Evolutionary conservation across 2,329 filamentous ascomycete species (phyloP), one percentile per base, ranked within the genome.

Genomic region (Ophiosphaerella narmari): DNA sequence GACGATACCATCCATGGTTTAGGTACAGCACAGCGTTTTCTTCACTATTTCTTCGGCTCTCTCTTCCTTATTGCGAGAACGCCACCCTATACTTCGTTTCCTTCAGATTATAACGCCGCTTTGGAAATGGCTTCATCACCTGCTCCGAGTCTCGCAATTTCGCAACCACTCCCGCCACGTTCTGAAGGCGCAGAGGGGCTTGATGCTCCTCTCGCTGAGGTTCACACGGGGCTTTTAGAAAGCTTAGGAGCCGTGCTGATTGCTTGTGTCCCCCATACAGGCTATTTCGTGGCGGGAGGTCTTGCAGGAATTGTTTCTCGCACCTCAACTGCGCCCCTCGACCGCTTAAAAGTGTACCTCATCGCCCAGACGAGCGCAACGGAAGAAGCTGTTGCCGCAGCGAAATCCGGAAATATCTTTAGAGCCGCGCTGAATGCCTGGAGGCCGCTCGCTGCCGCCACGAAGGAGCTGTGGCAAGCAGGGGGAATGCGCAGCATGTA

Each of bases 211-310:
- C 47, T 65, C 49, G 48, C 50, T 57, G 63, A 71, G 56, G 60
- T 60, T 55, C 66, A 63, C 37, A 58, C 51, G 54, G 58, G 56
- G 43, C 46, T 63, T 55, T 35, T 64, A 62, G 62, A 67, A 63
- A 67, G 60, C 65, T 63, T 75, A 62, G 71, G 71, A 68, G 65
- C 74, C 57, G 73, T 73, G 76, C 78, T 81, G 76, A 81, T 88
- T 80, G 71, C 73, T 71, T 77, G 75, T 73, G 80, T 91, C 75
- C 90, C 89, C 75, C 84, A 91, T 85, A 82, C 88, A 96, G 94
- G 94, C 83, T 99, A 97, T 78, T 99, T 97, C 77, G 77, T 96
- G 78, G 94, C 94, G 74, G 94, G 94, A 80, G 94, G 91, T 75
- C 81, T 96, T 72, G 91, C 93, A 73, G 94, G 94, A 73, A 93